Evolutionary conservation across 805 yeast genomes (phyloP).

Genomic region (Pichia kluyveri): DNA sequence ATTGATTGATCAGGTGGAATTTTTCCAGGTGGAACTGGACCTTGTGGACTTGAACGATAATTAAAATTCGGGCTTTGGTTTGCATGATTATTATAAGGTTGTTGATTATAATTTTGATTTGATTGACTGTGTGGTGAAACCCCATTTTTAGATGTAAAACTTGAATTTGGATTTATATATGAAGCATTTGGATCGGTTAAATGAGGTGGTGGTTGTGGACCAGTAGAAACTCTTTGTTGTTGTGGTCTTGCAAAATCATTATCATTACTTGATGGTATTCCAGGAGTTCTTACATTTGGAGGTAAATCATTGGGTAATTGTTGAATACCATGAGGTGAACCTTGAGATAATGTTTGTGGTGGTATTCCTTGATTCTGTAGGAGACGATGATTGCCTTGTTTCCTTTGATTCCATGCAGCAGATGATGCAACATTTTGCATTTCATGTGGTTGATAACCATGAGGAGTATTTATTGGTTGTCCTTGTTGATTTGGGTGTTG

Average conservation of each 20-base stretch:
- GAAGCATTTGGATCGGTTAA: background rate
- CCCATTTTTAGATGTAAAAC: background rate
- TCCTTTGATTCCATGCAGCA: too few species aligned
- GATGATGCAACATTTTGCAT: too few species aligned
- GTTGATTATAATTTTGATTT: background rate
- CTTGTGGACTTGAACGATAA: constrained; percentile 1
- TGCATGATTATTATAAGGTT: background rate
- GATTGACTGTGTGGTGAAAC: background rate
- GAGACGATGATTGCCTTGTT: too few species aligned
- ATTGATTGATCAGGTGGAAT: background rate
- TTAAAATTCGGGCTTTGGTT: background rate
- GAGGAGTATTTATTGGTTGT: constrained; percentile 8
- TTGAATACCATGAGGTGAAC: background rate
- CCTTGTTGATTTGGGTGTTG: constrained; percentile 4
- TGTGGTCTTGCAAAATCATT: background rate
- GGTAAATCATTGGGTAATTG: background rate
- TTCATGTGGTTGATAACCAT: background rate
- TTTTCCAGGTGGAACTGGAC: background rate
- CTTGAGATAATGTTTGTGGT: background rate
- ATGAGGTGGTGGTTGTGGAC: background rate
- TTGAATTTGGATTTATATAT: background rate
- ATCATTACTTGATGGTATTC: background rate
- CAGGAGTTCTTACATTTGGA: background rate
- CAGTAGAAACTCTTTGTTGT: background rate
- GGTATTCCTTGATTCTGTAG: background rate